phyloP scores from a whole-genome alignment of 1,284 basidiomycete species.

The Trichosporon faecale region DNA sequence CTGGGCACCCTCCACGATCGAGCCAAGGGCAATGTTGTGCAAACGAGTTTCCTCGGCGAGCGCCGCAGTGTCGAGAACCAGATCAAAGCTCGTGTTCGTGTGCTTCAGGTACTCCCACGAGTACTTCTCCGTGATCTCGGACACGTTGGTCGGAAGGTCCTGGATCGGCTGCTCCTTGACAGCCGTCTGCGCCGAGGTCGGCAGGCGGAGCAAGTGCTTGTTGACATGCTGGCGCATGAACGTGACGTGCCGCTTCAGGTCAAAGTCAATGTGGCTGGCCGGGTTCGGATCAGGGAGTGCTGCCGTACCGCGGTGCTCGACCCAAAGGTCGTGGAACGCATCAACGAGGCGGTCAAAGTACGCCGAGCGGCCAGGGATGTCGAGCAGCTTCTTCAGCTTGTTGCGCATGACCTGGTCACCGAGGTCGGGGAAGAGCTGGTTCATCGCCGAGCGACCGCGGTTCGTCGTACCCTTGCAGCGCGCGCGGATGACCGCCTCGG shows the following conservation, averaged over 20 bases:
- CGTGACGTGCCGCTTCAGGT: conserved; percentile 69
- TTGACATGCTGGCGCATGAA: conserved; percentile 76
- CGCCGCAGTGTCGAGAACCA: conserved; percentile 15
- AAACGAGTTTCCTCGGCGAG: conserved; percentile 65
- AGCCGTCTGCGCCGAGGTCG: conserved; percentile 14
- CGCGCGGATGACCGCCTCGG: conserved; percentile 73
- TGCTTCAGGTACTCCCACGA: conserved; percentile 53
- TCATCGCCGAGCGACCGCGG: conserved; percentile 54
- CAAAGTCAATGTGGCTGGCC: conserved; percentile 66
- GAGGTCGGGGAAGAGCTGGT: conserved; percentile 68
- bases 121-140: conserved; percentile 62
- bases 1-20: conserved; percentile 54
- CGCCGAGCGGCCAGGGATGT: conserved; percentile 64
- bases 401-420: conserved; percentile 30
- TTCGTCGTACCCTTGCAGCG: conserved; percentile 54
- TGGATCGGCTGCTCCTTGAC: conserved; percentile 18
- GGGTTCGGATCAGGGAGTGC: conserved; percentile 70
- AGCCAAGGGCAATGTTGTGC: conserved; percentile 60
- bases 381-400: conserved; percentile 57
- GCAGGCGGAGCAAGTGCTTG: conserved; percentile 66
- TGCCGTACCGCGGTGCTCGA: conserved; percentile 64
- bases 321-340: conserved; percentile 73
- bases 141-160: conserved; percentile 31
- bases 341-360: conserved; percentile 77
- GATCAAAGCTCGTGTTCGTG: conserved; percentile 62